Evolutionary conservation across 176 grass and related monocot species (phyloP), one percentile per base, ranked within the genome.

Genomic region (Calamus simplicifolius): DNA sequence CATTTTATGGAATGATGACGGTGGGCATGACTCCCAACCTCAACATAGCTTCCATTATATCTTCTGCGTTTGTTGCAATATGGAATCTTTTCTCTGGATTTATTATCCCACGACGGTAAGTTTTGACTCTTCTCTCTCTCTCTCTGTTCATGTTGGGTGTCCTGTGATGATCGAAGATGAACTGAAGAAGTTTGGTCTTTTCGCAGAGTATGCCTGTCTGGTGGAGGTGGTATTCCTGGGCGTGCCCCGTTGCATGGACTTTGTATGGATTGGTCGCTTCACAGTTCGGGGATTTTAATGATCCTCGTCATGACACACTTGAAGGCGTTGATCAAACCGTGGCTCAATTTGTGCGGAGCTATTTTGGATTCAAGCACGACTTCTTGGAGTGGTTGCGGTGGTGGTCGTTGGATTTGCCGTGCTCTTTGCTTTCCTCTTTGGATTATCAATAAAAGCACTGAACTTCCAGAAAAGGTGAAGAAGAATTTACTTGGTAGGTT

Each of bases 11-110:
- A 50, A 94, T 94, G 89, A 94, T 94, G 89, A 48, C 85, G 13
- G 80, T 94, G 15, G 89, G 80, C 50, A 49, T 94, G 50, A 84
- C 89, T 52, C 89, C 89, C 62, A 94, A 84, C 59, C 76, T 81
- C 77, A 80, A 79, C 5, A 16, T 88, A 0, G 85, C 80, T 15
- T 68, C 89, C 13, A 79, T 94, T 58, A 77, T 80, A 38, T 80
- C 84, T 16, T 55, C 84, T 5, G 77, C 74, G 8, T 81, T 88
- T 27, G 87, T 84, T 65, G 49, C 52, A 27, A 19, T 84, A 18
- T 94, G 89, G 89, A 94, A 88, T 35, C 73, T 88, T 61, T 94
- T 94, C 89, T 84, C 89, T 0, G 89, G 89, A 62, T 94, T 85
- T 56, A 66, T 94, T 58, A 79, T 81, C 61, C 89, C 84, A 54